A percentile compares a stretch with the other conserved stretches of the same genome.
Evolutionary conservation across 2,329 filamentous ascomycete genomes (phyloP).

Genomic region (Microdochium nivale): DNA sequence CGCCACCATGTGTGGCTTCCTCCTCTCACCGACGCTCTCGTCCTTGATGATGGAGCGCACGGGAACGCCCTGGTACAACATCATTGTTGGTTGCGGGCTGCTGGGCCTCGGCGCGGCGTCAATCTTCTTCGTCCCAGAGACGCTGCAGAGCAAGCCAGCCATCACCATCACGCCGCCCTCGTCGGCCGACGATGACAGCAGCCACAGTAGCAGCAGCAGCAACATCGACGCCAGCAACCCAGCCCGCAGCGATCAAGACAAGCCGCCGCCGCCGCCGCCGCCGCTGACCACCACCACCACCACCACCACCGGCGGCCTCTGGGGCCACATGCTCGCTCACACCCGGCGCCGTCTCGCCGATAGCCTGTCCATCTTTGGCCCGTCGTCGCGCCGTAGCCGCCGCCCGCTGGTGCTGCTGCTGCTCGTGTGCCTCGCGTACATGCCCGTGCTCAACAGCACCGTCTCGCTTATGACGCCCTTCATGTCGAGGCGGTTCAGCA

Average conservation of each 20-base stretch:
- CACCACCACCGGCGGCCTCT: background rate
- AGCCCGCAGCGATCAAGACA: background rate
- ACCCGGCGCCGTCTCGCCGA: constrained; percentile 3
- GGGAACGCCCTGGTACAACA: constrained; percentile 15
- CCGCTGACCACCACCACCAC: no score
- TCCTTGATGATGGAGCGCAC: constrained; percentile 17
- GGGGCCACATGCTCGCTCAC: background rate
- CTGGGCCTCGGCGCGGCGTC: constrained; percentile 6
- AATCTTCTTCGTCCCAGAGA: constrained; percentile 19
- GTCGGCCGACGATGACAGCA: background rate
- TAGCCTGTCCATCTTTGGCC: constrained; percentile 4
- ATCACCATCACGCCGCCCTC: background rate
- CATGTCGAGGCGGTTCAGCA: constrained; percentile 19
- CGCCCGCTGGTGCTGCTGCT: constrained; percentile 8
- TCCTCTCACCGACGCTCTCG: constrained; percentile 15
- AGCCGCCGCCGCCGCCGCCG: background rate
- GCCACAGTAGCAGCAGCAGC: background rate
- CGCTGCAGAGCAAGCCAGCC: constrained; percentile 7
- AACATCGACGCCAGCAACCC: background rate
- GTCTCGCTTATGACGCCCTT: constrained; percentile 18
- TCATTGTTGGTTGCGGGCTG: constrained; percentile 10
- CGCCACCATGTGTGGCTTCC: constrained; percentile 36
- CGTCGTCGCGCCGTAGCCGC: no score
- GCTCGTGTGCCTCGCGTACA: constrained; percentile 3
- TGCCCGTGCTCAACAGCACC: constrained; percentile 3